These are phyloP conservation scores for Fusarium sp. DNA, from an alignment of 2,329 filamentous ascomycete genomes.

Conservation along the genomic window DNA sequence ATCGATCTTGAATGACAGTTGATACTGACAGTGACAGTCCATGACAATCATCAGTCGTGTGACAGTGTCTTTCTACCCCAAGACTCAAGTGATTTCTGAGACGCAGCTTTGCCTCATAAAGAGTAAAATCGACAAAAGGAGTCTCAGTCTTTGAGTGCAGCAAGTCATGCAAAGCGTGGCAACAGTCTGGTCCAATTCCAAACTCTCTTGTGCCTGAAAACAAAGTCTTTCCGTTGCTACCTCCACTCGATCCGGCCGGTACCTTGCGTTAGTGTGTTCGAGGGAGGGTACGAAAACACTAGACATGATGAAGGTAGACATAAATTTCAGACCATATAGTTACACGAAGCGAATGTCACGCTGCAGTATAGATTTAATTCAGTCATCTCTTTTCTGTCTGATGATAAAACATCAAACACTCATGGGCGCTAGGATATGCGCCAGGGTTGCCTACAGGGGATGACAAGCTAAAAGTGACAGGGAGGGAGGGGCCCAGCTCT, in stretches of 20 bases:
- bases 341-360: rapidly evolving
- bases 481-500: slow-evolving; percentile 8
- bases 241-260: slow-evolving; percentile 20
- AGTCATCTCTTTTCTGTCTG: slow-evolving; percentile 17
- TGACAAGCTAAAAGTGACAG: slow-evolving; percentile 11
- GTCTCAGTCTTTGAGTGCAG: slow-evolving; percentile 26
- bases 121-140: neutral
- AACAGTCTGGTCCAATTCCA: slow-evolving; percentile 16
- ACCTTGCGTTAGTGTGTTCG: slow-evolving; percentile 29
- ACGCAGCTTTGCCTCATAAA: slow-evolving; percentile 19
- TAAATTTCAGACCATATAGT: neutral
- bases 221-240: slow-evolving; percentile 9
- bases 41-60: slow-evolving; percentile 23
- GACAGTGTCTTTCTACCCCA: slow-evolving; percentile 9
- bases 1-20: slow-evolving; percentile 29
- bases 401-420: slow-evolving; percentile 11
- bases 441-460: slow-evolving; percentile 2
- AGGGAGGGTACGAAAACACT: neutral
- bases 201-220: slow-evolving; percentile 13
- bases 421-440: slow-evolving; percentile 6
- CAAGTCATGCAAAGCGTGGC: slow-evolving; percentile 5
- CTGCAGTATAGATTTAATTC: neutral
- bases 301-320: slow-evolving; percentile 12
- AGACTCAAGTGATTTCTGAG: slow-evolving; percentile 17
- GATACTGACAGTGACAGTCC: neutral